A percentile compares a stretch with the other conserved stretches of the same genome.
These are phyloP conservation scores for Plectranthus barbatus DNA, from an alignment of 257 asterid genomes.

Conservation along the genomic window DNA sequence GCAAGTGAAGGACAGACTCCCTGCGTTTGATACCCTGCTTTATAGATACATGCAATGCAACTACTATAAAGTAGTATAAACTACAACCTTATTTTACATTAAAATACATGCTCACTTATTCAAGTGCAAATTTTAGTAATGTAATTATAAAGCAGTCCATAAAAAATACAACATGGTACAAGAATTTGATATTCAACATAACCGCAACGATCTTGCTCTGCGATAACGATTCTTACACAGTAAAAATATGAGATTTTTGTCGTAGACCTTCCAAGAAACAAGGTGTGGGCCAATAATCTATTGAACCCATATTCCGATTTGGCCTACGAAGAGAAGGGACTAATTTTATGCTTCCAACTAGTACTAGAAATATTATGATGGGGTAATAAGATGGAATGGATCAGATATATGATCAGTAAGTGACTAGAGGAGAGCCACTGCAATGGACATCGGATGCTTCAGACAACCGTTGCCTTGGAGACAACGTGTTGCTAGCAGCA, in stretches of 20 bases:
- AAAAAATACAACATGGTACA: background rate
- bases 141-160: background rate
- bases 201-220: background rate
- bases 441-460: conserved; percentile 78
- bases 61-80: no score
- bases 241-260: conserved; percentile 3
- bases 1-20: conserved; percentile 1
- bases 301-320: conserved; percentile 12
- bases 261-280: conserved; percentile 19
- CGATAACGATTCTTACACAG: background rate
- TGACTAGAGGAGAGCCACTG: conserved; percentile 72
- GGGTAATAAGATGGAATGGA: background rate
- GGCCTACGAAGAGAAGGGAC: background rate
- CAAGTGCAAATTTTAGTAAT: background rate
- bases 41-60: no score
- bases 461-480: conserved; percentile 74
- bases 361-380: background rate
- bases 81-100: no score
- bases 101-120: no score
- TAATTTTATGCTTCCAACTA: background rate
- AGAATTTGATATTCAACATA: background rate
- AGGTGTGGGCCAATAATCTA: conserved; percentile 11
- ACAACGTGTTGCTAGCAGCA: conserved; percentile 63
- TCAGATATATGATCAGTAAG: conserved; percentile 31
- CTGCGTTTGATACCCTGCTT: background rate